A percentile compares a stretch with the other conserved stretches of the same genome.
phyloP scores from a whole-genome alignment of 2,329 filamentous ascomycete genomes.

The Xylariaceae sp. region DNA sequence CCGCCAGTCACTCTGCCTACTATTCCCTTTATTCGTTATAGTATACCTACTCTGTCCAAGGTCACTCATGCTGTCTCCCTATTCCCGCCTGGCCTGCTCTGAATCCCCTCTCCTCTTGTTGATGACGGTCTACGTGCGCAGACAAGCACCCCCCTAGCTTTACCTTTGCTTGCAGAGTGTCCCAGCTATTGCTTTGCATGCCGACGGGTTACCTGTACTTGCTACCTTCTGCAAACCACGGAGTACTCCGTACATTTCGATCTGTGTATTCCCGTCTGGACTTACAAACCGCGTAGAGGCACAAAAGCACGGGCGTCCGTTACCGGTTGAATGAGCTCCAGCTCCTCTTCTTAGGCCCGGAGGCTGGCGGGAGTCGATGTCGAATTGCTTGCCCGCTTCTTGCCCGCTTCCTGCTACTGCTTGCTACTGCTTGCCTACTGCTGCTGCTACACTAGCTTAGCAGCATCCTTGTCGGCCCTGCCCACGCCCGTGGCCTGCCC shows the following conservation, averaged over 20 bases:
- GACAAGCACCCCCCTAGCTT: not conserved
- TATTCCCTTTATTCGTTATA: not conserved
- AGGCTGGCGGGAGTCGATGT: not conserved
- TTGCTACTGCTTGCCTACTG: not conserved
- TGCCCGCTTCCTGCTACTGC: not conserved
- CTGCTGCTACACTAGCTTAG: not conserved
- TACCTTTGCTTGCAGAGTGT: no score
- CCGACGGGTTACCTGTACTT: no score
- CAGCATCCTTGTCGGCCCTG: not conserved
- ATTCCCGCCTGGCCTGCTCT: not conserved
- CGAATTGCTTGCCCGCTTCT: not conserved
- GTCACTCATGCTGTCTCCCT: constrained; percentile 9
- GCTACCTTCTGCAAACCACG: no score
- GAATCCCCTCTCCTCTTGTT: not conserved
- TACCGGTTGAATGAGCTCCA: not conserved
- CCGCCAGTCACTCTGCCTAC: no score
- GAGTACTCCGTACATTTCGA: no score
- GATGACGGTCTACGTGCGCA: no score
- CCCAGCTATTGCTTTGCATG: no score
- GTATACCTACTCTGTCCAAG: constrained; percentile 14
- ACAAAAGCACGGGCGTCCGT: not conserved
- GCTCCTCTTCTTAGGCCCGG: not conserved
- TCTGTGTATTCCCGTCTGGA: no score
- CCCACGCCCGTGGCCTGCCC: not conserved
- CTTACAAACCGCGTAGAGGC: no score